Evolutionary conservation across 2,329 filamentous ascomycete genomes (phyloP), one percentile per base, ranked within the genome.

Genomic region (Stachybotrys echinatus): DNA sequence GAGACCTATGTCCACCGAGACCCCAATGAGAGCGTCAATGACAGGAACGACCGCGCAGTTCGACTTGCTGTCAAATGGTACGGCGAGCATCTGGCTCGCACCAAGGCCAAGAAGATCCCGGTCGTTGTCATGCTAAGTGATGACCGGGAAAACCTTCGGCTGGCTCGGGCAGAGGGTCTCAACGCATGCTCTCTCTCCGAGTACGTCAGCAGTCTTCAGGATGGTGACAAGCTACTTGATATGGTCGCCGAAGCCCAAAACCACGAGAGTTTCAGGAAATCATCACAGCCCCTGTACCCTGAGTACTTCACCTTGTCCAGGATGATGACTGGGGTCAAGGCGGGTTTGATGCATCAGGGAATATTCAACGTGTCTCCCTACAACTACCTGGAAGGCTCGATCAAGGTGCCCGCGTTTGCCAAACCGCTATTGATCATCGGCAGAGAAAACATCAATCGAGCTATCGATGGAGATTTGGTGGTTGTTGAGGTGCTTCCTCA

Each of bases 361-460:
- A 85, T 89, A 21, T 99, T 96, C 74, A 96, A 92, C 63, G 90
- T 97, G 23, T 97, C 94, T 7, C 89, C 90, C 1, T 99, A 97
- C 76, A 99, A 99, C 72, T 99, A 97, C 61, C 77, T 99, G 12
- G 94, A 99, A 67, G 94, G 90, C 2, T 91, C 90, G 1, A 88
- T 97, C 54, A 87, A 92, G 60, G 91, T 95, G 1, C 84, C 92
- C 1, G 84, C 92, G 5, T 99, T 99, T 61, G 87, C 94, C 52
- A 95, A 94, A 61, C 80, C 91, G 2, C 80, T 99, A 23, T 77
- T 99, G 17, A 81, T 99, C 44, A 78, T 97, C 17, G 94, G 94
- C 12, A 82, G 94, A 53, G 94, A 99, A 62, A 96, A 95, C 69
- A 96, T 95, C 74, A 99, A 97, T 70, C 83, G 94, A 57, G 85